phyloP scores from a whole-genome alignment of 169 alveolate species.

The Perkinsus marinus region DNA sequence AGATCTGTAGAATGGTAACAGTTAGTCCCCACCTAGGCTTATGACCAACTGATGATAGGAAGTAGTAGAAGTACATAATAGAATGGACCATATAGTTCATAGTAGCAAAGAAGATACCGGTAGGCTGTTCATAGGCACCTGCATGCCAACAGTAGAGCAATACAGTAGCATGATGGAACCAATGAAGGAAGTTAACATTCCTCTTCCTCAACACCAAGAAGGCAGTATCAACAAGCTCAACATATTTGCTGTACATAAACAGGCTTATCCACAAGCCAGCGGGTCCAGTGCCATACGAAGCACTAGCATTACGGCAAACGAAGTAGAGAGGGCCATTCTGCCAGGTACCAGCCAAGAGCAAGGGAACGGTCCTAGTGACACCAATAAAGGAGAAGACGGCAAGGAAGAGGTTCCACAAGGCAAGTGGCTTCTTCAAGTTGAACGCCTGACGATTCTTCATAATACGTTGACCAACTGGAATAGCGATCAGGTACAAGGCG shows the following conservation, averaged over 20 bases:
- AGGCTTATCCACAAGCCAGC: constrained; percentile 50
- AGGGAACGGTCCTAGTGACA: constrained; percentile 12
- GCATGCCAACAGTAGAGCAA: constrained; percentile 69
- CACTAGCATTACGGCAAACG: constrained; percentile 17
- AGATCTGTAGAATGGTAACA: constrained; percentile 48
- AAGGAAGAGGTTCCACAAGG: constrained; percentile 48
- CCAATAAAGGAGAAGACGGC: constrained; percentile 47
- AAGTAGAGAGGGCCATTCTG: background rate
- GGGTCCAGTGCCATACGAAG: constrained; percentile 50
- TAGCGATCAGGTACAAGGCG: background rate
- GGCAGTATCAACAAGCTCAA: constrained; percentile 59
- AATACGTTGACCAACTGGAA: background rate
- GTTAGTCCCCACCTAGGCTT: constrained; percentile 51
- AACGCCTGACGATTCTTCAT: constrained; percentile 41
- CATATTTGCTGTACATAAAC: constrained; percentile 51
- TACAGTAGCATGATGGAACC: constrained; percentile 70
- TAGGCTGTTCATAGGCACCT: constrained; percentile 45
- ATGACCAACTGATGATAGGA: constrained; percentile 32
- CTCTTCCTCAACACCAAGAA: constrained; percentile 47
- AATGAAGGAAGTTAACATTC: constrained; percentile 46
- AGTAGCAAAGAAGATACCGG: constrained; percentile 53
- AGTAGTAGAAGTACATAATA: constrained; percentile 61
- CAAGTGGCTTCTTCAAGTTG: constrained; percentile 30
- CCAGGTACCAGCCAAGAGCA: background rate
- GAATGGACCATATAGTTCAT: constrained; percentile 61